Conservation (phyloP, 75 land plant genomes). For the Adiantum capillusveneris region DNA sequence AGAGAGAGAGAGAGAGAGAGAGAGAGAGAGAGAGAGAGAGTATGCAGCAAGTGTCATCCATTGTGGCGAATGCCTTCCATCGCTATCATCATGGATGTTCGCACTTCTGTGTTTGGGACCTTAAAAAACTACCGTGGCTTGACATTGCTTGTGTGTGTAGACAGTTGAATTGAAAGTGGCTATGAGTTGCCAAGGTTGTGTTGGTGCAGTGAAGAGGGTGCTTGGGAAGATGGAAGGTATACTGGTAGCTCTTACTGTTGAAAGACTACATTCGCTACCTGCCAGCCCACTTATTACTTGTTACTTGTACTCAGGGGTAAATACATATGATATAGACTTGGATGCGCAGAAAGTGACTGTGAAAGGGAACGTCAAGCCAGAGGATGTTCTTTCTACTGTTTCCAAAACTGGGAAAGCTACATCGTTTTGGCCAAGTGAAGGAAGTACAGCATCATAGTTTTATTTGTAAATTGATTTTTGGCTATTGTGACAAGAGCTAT, state of each 20-base stretch:
- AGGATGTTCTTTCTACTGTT: conserved; percentile 66
- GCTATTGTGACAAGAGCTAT: too few species aligned
- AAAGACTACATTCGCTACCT: too few species aligned
- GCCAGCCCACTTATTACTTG: background rate
- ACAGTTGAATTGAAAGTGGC: conserved; percentile 85
- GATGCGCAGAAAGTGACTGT: conserved; percentile 79
- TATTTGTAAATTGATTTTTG: too few species aligned
- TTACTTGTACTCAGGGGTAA: conserved; percentile 45
- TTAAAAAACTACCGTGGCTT: background rate
- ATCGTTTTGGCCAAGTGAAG: conserved; percentile 56
- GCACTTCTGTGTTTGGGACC: background rate
- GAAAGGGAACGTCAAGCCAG: conserved; percentile 66
- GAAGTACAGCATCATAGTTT: conserved; percentile 4
- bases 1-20: too few species aligned
- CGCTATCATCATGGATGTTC: background rate
- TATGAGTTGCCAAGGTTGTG: conserved; percentile 90
- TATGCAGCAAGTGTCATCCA: background rate
- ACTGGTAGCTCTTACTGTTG: too few species aligned
- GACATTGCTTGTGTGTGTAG: conserved; percentile 36
- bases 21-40: background rate
- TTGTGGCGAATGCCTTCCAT: background rate
- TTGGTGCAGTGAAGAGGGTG: conserved; percentile 75
- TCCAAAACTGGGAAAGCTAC: conserved; percentile 91
- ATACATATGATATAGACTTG: conserved; percentile 59
- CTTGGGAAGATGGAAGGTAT: conserved; percentile 82